Base-by-base conservation (phyloP, 352 stramenopile genomes). In the Globisporangium nodosum region DNA sequence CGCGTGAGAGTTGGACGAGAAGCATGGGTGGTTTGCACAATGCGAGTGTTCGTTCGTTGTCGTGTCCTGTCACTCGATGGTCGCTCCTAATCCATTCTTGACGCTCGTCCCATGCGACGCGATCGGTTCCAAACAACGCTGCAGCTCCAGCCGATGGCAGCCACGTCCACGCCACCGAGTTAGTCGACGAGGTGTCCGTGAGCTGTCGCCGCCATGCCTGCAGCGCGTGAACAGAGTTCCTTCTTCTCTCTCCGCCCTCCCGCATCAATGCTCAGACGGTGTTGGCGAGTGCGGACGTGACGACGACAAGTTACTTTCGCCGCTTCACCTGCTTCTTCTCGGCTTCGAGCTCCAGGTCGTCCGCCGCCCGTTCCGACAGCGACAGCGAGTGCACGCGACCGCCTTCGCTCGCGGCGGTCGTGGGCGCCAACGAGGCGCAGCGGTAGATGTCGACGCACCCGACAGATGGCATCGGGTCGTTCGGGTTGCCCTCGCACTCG, bases 401-500 rank as follows among this genome's bases (percentile, higher is more conserved):
- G 16, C 5, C 40, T 18, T 20, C 40, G 40, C 40, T 47, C 40
- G 15, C 40, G 12, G 8, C 39, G 3, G 39, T 16, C 12, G 39
- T 20, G 15, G 15, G 5, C 7, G 16, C 15, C 40, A 39, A 58
- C 33, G 27, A 51, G n/a, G 52, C 56, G 20, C 76, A 86, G 33
- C 65, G 65, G 24, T 80, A 76, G 37, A 88, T 56, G 50, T 88
- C 78, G 24, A 86, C 74, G 48, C 75, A 86, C 5, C 75, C 76
- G 49, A 88, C 82, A 21, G 73, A 86, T 45, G 78, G 71, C 73
- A 88, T 83, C 30, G 78, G 75, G 54, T 88, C 71, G 33, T 66
- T 73, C 8, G 64, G 31, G 12, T 61, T 71, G n/a, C 71, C 78
- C 48, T 63, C 66, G 49, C 63, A 73, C 45, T 74, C 65, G 45